A percentile compares a stretch with the other conserved stretches of the same genome.
phyloP scores from a whole-genome alignment of 116 monocot genomes.

The Phalaenopsis hybrid region DNA sequence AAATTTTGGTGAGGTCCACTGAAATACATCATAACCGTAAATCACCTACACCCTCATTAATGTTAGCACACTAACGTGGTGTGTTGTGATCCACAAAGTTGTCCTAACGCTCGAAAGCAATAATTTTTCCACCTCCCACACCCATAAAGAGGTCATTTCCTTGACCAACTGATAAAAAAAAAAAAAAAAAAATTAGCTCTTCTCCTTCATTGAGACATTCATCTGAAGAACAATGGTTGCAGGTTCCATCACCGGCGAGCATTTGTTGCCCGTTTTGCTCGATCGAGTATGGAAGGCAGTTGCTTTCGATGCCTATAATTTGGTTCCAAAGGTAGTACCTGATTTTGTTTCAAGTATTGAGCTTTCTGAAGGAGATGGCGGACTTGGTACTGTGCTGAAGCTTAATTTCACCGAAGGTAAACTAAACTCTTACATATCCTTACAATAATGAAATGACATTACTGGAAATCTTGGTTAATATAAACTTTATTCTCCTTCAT shows the following conservation, averaged over 20 bases:
- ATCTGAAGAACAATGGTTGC: background rate
- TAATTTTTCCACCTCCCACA: too few relatives aligned
- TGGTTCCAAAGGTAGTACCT: constrained; percentile 8
- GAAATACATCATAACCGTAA: too few relatives aligned
- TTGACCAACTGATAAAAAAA: too few relatives aligned
- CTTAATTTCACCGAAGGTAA: constrained; percentile 1
- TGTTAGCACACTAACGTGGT: too few relatives aligned
- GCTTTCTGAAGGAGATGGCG: constrained; percentile 20
- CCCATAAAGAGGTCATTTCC: background rate
- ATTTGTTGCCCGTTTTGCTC: background rate
- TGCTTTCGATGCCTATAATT: constrained; percentile 4
- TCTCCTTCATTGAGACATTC: too few relatives aligned
- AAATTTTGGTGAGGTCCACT: too few relatives aligned
- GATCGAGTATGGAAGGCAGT: constrained; percentile 21
- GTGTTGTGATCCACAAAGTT: too few relatives aligned
- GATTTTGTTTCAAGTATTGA: constrained; percentile 14
- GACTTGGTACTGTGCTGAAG: constrained; percentile 8
- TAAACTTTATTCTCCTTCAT: background rate
- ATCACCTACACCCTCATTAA: too few relatives aligned
- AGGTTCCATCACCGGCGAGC: background rate
- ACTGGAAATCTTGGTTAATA: background rate
- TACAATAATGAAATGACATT: background rate
- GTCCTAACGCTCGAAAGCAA: too few relatives aligned
- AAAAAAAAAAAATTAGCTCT: background rate
- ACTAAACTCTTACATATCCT: too few relatives aligned